Evolutionary conservation across 2,329 filamentous ascomycete species (phyloP).

Genomic region (Geoglossum cookeanum): DNA sequence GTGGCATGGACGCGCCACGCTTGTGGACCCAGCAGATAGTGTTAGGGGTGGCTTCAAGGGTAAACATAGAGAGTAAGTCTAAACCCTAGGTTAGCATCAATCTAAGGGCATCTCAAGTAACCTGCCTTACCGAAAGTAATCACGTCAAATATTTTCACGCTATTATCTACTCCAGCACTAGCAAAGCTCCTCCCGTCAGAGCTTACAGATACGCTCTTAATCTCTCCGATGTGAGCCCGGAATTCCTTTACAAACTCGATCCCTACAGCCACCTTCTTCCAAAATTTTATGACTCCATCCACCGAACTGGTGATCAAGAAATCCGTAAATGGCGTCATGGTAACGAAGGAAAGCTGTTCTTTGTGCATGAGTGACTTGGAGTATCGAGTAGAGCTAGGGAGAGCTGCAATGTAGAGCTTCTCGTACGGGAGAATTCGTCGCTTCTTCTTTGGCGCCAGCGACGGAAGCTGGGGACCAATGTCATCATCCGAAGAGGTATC

Average conservation of each 20-base stretch:
- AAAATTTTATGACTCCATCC: constrained; percentile 97
- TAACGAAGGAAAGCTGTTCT: constrained; percentile 76
- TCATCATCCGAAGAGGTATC: constrained; percentile 64
- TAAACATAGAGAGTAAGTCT: constrained; percentile 66
- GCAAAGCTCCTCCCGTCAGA: constrained; percentile 86
- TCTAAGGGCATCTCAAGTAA: constrained; percentile 1
- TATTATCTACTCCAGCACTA: constrained; percentile 61
- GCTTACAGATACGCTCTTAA: constrained; percentile 68
- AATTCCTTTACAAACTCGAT: constrained; percentile 99
- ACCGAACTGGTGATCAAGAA: constrained; percentile 88
- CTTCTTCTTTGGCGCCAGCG: constrained; percentile 73
- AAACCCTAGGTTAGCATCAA: constrained; percentile 5
- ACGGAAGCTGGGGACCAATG: constrained; percentile 80
- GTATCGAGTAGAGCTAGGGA: constrained; percentile 66
- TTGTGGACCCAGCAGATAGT: constrained; percentile 85
- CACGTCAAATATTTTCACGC: constrained; percentile 58
- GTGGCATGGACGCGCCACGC: constrained; percentile 68
- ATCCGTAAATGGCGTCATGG: constrained; percentile 75
- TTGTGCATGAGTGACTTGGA: constrained; percentile 97
- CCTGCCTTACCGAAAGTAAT: constrained; percentile 48
- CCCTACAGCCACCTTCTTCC: constrained; percentile 82
- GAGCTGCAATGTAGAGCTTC: constrained; percentile 79
- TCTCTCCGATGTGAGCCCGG: constrained; percentile 70
- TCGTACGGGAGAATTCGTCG: constrained; percentile 80
- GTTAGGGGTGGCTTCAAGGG: constrained; percentile 54